These are phyloP conservation scores for Brassica rapa DNA, from an alignment of 345 rosid species.

Conservation along the genomic window DNA sequence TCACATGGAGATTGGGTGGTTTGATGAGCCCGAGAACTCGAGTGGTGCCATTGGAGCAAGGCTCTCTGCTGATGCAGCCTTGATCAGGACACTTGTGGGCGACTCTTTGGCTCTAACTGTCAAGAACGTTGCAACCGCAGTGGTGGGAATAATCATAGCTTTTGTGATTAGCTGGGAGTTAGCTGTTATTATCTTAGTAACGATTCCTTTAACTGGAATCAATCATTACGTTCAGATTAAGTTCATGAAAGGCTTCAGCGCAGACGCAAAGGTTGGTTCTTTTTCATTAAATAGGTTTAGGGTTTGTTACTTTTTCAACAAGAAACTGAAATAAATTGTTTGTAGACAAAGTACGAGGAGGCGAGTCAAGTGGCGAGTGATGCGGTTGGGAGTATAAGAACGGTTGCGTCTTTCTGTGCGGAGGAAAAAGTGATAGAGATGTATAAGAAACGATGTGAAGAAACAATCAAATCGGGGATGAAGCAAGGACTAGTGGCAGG, in stretches of 20 bases:
- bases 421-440: slow-evolving; percentile 64
- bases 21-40: background rate
- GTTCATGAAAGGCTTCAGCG: background rate
- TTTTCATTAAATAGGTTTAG: background rate
- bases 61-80: background rate
- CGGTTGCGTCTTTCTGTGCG: slow-evolving; percentile 71
- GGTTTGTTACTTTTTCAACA: background rate
- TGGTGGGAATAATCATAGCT: background rate
- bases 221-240: background rate
- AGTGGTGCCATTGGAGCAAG: background rate
- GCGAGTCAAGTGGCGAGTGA: background rate
- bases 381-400: slow-evolving; percentile 50
- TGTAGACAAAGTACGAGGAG: background rate
- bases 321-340: background rate
- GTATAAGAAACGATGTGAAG: slow-evolving; percentile 56
- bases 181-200: background rate
- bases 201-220: background rate
- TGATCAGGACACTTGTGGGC: background rate
- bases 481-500: slow-evolving; percentile 59
- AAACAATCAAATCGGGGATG: slow-evolving; percentile 52
- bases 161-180: background rate
- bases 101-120: background rate
- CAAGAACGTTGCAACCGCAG: background rate
- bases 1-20: background rate
- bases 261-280: background rate